These are phyloP conservation scores for Collybiopsis confluens DNA, from an alignment of 768 basidiomycete species.

Conservation along the genomic window DNA sequence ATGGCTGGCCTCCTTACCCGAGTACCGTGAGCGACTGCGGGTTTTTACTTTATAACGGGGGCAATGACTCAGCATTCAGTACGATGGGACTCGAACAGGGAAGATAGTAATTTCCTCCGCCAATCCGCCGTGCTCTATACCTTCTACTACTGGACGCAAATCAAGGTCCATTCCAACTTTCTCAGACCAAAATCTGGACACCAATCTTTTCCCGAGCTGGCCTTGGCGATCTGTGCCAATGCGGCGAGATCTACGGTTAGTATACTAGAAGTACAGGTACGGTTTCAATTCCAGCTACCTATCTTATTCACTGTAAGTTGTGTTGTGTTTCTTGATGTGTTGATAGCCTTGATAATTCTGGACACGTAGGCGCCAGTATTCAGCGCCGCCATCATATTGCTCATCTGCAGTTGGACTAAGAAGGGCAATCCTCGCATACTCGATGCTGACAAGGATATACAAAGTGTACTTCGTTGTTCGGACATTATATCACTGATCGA, in stretches of 20 bases:
- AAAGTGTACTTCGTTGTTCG: too few relatives aligned
- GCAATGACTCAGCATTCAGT: conserved; percentile 13
- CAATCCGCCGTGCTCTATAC: conserved; percentile 35
- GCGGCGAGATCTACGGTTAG: conserved; percentile 30
- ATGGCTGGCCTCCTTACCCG: conserved; percentile 60
- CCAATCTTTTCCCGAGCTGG: conserved; percentile 19
- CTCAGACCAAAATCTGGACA: conserved; percentile 26
- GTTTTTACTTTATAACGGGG: background rate
- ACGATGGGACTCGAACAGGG: conserved; percentile 18
- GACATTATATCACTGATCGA: background rate
- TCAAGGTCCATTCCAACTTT: conserved; percentile 44
- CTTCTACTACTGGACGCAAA: conserved; percentile 38
- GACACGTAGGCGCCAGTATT: background rate
- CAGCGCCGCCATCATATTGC: conserved; percentile 1
- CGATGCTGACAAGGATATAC: too few relatives aligned
- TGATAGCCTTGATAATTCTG: background rate
- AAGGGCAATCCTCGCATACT: background rate
- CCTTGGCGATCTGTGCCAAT: conserved; percentile 35
- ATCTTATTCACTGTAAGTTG: background rate
- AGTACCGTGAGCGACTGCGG: conserved; percentile 37
- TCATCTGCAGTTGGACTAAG: background rate
- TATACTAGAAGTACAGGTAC: conserved; percentile 29
- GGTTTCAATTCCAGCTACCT: background rate
- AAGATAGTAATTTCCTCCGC: conserved; percentile 29
- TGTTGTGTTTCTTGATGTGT: background rate